These are phyloP conservation scores for Suhomyces anneliseae DNA, from an alignment of 1,139 yeast genomes.

Conservation along the genomic window DNA sequence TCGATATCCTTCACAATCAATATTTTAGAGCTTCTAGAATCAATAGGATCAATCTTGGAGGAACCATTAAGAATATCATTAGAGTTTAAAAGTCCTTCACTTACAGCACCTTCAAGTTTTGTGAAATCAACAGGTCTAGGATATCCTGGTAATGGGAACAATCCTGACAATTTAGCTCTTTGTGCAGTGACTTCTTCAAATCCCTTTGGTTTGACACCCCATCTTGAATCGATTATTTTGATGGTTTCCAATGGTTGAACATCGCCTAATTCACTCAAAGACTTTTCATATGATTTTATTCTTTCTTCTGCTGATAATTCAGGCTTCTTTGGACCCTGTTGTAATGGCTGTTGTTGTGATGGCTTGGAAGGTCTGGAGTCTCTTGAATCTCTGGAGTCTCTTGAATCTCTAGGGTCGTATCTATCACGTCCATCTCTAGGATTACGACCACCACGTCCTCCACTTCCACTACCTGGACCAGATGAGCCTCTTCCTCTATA, in stretches of 20 bases:
- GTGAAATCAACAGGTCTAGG: slow-evolving; percentile 58
- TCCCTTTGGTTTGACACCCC: slow-evolving; percentile 78
- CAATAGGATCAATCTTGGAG: slow-evolving; percentile 51
- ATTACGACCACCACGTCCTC: not conserved
- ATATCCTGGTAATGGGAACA: slow-evolving; percentile 76
- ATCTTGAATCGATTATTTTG: slow-evolving; percentile 51
- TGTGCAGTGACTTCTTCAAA: slow-evolving; percentile 77
- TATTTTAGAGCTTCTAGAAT: slow-evolving; percentile 52
- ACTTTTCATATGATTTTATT: slow-evolving; percentile 21
- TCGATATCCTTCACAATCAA: slow-evolving; percentile 49
- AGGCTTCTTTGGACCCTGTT: slow-evolving; percentile 1
- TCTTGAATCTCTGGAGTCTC: not conserved
- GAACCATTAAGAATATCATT: slow-evolving; percentile 38
- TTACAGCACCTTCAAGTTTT: slow-evolving; percentile 50
- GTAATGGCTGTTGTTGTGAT: not conserved
- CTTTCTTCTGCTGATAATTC: slow-evolving; percentile 20
- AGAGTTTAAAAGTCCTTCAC: slow-evolving; percentile 40
- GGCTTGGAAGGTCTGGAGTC: not conserved
- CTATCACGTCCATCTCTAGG: slow-evolving; percentile 1
- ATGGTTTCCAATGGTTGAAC: slow-evolving; percentile 29
- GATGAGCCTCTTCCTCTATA: not conserved
- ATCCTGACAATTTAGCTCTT: slow-evolving; percentile 78
- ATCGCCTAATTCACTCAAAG: slow-evolving; percentile 22
- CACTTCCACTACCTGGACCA: not conserved
- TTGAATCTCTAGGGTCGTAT: slow-evolving; percentile 2